Evolutionary conservation across 257 asterid genomes (phyloP).

Genomic region (Leptodermis oblonga): DNA sequence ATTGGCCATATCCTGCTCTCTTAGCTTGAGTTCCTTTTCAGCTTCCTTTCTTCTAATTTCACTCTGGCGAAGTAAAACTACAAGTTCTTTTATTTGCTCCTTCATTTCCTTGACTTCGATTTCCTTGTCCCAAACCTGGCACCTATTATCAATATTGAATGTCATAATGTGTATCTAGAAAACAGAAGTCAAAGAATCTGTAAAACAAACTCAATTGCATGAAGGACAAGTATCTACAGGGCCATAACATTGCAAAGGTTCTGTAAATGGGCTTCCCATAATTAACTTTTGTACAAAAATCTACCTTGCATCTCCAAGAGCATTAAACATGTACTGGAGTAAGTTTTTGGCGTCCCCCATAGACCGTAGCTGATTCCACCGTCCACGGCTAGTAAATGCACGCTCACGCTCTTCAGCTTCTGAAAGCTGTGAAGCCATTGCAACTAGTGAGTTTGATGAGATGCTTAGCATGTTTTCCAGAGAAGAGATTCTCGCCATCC

Average conservation of each 20-base stretch:
- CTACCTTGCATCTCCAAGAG: constrained; percentile 87
- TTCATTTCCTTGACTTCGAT: constrained; percentile 86
- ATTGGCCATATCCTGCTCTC: constrained; percentile 58
- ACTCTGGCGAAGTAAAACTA: constrained; percentile 73
- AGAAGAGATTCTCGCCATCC: constrained; percentile 88
- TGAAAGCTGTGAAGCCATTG: constrained; percentile 99
- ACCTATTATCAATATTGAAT: constrained; percentile 40
- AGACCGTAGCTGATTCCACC: constrained; percentile 96
- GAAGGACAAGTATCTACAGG: background rate
- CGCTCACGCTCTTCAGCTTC: constrained; percentile 99
- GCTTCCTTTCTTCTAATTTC: constrained; percentile 80
- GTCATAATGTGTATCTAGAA: background rate
- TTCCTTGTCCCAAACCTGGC: constrained; percentile 86
- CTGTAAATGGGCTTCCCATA: background rate
- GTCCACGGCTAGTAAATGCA: constrained; percentile 65
- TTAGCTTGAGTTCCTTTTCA: constrained; percentile 70
- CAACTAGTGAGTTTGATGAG: constrained; percentile 87
- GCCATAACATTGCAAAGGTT: background rate
- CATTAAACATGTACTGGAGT: constrained; percentile 82
- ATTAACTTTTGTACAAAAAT: background rate
- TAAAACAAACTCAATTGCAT: background rate
- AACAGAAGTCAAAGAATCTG: background rate
- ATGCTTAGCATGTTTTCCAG: constrained; percentile 94
- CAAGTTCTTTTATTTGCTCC: constrained; percentile 91
- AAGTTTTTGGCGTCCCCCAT: constrained; percentile 91